phyloP scores from a whole-genome alignment of 306 rosid genomes.

The Nissolia schottii region DNA sequence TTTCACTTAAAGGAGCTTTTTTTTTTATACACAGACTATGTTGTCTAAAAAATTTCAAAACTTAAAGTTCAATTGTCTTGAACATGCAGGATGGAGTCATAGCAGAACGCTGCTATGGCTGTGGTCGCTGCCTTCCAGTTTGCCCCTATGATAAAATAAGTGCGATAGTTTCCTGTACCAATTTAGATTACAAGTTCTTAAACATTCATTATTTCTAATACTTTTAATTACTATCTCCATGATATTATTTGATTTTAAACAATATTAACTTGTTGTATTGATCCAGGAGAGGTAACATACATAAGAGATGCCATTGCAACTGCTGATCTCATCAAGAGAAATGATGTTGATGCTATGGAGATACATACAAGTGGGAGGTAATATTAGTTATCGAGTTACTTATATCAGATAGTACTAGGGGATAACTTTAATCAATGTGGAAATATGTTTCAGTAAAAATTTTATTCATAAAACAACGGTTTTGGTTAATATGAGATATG shows the following conservation, averaged over 20 bases:
- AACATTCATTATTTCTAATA: neutral
- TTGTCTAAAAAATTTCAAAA: neutral
- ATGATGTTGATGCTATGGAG: slow-evolving; percentile 79
- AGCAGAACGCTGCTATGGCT: slow-evolving; percentile 91
- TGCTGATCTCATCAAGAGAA: slow-evolving; percentile 53
- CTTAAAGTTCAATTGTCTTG: neutral
- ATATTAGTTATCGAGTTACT: neutral
- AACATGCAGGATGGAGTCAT: slow-evolving; percentile 74
- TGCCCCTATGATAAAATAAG: slow-evolving; percentile 95
- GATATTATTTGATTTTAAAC: neutral
- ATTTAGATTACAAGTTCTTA: slow-evolving; percentile 1
- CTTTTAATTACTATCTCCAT: neutral
- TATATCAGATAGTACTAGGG: neutral
- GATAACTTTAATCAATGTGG: neutral
- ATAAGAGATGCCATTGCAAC: slow-evolving; percentile 65
- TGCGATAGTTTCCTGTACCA: slow-evolving; percentile 23
- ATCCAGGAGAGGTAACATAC: slow-evolving; percentile 62
- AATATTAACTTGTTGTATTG: slow-evolving; percentile 8
- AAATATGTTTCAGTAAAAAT: slow-evolving; percentile 6
- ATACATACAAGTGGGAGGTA: slow-evolving; percentile 92
- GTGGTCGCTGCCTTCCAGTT: slow-evolving; percentile 93
- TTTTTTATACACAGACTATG: neutral
- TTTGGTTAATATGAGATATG: neutral
- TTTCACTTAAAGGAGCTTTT: neutral
- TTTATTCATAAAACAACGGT: neutral